Evolutionary conservation across 805 yeast genomes (phyloP), one percentile per base, ranked within the genome.

Genomic region (Sugiyamaella valdiviana): DNA sequence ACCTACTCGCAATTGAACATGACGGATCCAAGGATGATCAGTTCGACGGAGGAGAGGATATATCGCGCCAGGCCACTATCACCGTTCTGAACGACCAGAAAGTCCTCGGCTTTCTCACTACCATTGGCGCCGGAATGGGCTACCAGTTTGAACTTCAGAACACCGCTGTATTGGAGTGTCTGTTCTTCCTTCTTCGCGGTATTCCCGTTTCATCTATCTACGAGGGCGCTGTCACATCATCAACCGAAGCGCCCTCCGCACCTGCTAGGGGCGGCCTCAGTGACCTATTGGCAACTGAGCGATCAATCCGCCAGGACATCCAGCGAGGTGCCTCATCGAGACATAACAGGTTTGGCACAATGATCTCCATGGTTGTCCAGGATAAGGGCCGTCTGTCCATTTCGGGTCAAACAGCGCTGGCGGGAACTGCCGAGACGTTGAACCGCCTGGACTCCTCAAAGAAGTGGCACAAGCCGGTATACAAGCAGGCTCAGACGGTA

Each of bases 311-410:
- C 50, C 70, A 67, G 37, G 60, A 64, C 29, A 73, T 79, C 43
- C 69, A 71, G 23, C 76, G 74, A 63, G 66, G 72, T 45, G 70
- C 80, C 1, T 76, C 85, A 1, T 74, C 87, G 0, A 75, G 99
- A 42, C 99, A 91, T 62, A 90, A 93, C 2, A 74, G 95, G 45
- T 91, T 91, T 69, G 99, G 99, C 0, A 82, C 97, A 0, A 69
- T 90, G 53, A 65, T 89, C 9, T 82, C 95, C 1, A 72, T 91
- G 24, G 80, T 82, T 51, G 77, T 83, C 16, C 73, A 75, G 20
- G 80, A 81, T 46, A 71, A 79, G 23, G 72, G 69, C 2, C 70
- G 85, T 23, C 64, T 85, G 16, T 77, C 86, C 5, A 75, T 88
- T 1, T 75, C 93, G 2, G 93, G 95, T 1, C 90, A 85, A 55